Evolutionary conservation across 805 yeast genomes (phyloP), one percentile per base, ranked within the genome.

Genomic region (Cephaloascus albidus): DNA sequence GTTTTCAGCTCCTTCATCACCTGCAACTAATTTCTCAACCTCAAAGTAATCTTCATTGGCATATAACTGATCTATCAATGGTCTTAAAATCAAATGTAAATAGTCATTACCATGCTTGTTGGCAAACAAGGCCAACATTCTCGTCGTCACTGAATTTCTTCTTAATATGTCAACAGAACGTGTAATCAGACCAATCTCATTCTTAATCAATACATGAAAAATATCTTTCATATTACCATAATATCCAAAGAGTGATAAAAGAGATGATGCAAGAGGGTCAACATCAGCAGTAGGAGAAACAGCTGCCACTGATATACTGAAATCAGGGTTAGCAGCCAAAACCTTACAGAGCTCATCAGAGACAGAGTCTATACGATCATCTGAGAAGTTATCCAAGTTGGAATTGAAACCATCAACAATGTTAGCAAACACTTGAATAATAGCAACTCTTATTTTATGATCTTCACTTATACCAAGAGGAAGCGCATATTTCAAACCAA

Each of bases 131-230:
- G 89, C 80, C 38, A 86, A 65, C 38, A 86, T 68, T 48, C 88
- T 72, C 0, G 95, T 86, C 26, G 93, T 84, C 30, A 86, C 82
- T 38, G 89, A 80, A 54, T 87, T 87, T 39, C 93, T 72, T 50
- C 96, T 70, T 48, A 87, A 67, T 23, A 87, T 76, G 51, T 85
- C 93, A 23, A 84, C 75, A 16, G 84, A 73, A 43, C 81, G 72
- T 1, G 73, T 58, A 0, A 85, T 77, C 20, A 61, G 65, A 38
- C 63, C 53, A 18, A 87, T 81, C 53, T 86, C 95, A 42, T 74
- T 76, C 20, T 62, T 63, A 16, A 86, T 63, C 36, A 84, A 58
- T 8, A 71, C 66, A 2, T 71, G 56, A 33, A 85, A 76, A 18
- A 84, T 56, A 10, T 66, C 57, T 42, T 64, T 70, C 27, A 60